Base-by-base conservation (phyloP, 2,329 filamentous ascomycete genomes). In the Alternaria arborescens region DNA sequence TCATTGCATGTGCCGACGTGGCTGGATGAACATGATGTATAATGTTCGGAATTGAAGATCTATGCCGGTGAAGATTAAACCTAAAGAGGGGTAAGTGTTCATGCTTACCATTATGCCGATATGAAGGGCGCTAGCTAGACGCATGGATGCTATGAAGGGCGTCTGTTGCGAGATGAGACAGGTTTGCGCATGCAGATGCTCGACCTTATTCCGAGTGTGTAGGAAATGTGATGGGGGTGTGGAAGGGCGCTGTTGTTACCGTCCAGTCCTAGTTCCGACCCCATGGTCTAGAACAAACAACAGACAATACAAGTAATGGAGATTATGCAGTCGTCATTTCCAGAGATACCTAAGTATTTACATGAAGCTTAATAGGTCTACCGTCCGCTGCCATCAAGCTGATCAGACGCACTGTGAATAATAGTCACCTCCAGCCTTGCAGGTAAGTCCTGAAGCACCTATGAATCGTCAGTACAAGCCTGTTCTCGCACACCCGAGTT, bases 361-460 rank as follows among this genome's bases (percentile, higher is more conserved):
- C 38, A 50, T 6, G 40, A 40, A 40, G 41, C 3, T 11, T 12
- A 4, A 4, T 14, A 43, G 12, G 8, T 22, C 16, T 8, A 10
- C 38, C 51, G 5, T 20, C 5, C 4, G n/a, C 20, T 36, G 5
- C 18, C 7, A 22, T 41, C 30, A 32, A 28, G 16, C 18, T 22
- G 8, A 20, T 43, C n/a, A 60, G 24, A 58, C 26, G 14, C 58
- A 60, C 41, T 60, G 58, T 34, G 58, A 41, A 32, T 60, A 60
- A 16, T 48, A 58, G n/a, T 48, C 41, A 22, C 53, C 53, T 12
- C 34, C 42, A n/a, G 58, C 47, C 16, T 52, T 52, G 42, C 58
- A 60, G 10, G 47, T 48, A 14, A 55, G 41, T 16, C 54, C 58
- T 14, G 54, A 60, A 24, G 58, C 58, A 58, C 58, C 58, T 60